Percentiles rank a stretch among this genome's conserved stretches.
Evolutionary conservation across 495 filamentous ascomycete genomes (phyloP).

Genomic region (Lophiotrema nucula): DNA sequence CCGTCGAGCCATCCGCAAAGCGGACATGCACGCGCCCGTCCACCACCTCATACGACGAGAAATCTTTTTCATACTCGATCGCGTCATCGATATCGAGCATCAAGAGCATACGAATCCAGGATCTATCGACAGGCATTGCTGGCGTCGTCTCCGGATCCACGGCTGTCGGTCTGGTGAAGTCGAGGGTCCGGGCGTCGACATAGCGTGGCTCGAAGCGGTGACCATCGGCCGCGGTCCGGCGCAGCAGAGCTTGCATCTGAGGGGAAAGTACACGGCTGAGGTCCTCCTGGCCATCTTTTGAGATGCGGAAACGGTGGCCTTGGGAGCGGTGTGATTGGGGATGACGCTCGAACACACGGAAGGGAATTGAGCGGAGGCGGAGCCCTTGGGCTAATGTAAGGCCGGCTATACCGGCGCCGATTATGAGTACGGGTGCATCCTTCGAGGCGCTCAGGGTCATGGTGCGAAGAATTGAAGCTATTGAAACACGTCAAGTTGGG

Average conservation of each 20-base stretch:
- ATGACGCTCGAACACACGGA: constrained; percentile 8
- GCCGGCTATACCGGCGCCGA: constrained; percentile 26
- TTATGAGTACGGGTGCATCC: constrained; percentile 15
- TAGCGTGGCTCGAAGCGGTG: constrained; percentile 1
- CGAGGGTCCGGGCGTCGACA: constrained; percentile 4
- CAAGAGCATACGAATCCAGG: constrained; percentile 4
- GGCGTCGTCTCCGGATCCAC: background rate
- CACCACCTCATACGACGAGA: constrained; percentile 13
- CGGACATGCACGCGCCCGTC: background rate
- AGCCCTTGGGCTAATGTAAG: constrained; percentile 30
- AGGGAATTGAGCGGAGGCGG: constrained; percentile 1
- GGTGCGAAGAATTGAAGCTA: background rate
- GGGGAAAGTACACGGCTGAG: background rate
- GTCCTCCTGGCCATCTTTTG: background rate
- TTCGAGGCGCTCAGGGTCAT: background rate
- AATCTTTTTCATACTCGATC: constrained; percentile 14
- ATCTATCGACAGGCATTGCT: constrained; percentile 10
- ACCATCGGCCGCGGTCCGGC: background rate
- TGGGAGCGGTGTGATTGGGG: background rate
- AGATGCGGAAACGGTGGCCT: constrained; percentile 12
- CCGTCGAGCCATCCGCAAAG: constrained; percentile 6
- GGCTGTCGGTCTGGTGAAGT: background rate
- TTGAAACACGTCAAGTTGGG: no score
- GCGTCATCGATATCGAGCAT: constrained; percentile 3
- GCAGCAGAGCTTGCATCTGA: constrained; percentile 1